Conservation (phyloP, 495 filamentous ascomycete species). For the Penicillium lagena region DNA sequence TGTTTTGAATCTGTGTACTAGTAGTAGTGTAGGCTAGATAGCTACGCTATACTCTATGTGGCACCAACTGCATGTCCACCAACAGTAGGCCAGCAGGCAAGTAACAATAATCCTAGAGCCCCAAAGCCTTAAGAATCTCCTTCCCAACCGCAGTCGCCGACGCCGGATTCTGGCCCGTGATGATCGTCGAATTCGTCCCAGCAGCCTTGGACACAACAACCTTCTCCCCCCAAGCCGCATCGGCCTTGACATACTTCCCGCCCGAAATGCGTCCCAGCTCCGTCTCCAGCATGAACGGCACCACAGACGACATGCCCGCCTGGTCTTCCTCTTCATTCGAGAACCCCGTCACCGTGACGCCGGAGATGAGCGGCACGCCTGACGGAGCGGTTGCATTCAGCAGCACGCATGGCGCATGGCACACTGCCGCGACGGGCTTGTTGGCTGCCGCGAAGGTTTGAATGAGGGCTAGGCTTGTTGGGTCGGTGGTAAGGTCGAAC, state of each 20-base stretch:
- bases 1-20: background rate
- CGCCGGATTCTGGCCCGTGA: slow-evolving; percentile 73
- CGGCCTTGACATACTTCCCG: slow-evolving; percentile 53
- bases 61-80: no score
- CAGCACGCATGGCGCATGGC: slow-evolving; percentile 61
- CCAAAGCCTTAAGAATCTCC: slow-evolving; percentile 35
- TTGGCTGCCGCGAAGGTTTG: slow-evolving; percentile 53
- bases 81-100: no score
- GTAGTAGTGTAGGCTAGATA: no score
- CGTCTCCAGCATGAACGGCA: slow-evolving; percentile 65
- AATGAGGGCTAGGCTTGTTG: slow-evolving; percentile 47
- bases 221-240: slow-evolving; percentile 49
- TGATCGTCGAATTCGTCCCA: slow-evolving; percentile 42
- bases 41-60: no score
- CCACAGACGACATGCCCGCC: slow-evolving; percentile 31
- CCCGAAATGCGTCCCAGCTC: slow-evolving; percentile 45
- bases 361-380: slow-evolving; percentile 47
- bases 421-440: slow-evolving; percentile 61
- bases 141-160: slow-evolving; percentile 55
- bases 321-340: slow-evolving; percentile 61
- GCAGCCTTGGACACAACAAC: slow-evolving; percentile 47
- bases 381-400: slow-evolving; percentile 46
- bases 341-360: slow-evolving; percentile 59
- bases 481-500: slow-evolving; percentile 56
- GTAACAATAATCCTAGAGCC: slow-evolving; percentile 6